These are phyloP conservation scores for Diospyros lotus DNA, from an alignment of 148 eudicot species.

Conservation along the genomic window DNA sequence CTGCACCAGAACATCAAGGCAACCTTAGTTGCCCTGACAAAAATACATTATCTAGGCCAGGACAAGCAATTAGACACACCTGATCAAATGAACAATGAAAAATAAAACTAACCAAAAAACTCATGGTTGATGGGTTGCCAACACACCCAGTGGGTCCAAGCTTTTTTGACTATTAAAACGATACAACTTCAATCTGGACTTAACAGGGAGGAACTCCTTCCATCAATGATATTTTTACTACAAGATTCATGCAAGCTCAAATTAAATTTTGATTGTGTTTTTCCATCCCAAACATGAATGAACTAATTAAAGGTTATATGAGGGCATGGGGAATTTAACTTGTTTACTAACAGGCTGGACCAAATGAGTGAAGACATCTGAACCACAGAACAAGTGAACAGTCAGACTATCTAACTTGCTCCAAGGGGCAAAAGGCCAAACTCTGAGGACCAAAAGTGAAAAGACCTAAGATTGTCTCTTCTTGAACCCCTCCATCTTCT, in stretches of 20 bases:
- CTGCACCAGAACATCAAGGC: neutral
- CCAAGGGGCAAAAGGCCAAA: neutral
- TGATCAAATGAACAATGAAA: neutral
- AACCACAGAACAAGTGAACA: neutral
- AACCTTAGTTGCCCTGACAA: neutral
- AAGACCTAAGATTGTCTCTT: too few relatives aligned
- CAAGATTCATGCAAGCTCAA: neutral
- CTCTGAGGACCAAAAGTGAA: neutral
- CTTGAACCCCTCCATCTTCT: neutral
- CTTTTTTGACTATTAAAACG: neutral
- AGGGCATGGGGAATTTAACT: neutral
- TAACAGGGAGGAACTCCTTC: neutral
- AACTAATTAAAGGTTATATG: neutral
- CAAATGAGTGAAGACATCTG: neutral
- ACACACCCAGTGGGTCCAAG: neutral
- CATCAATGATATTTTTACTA: neutral
- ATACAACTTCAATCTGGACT: neutral
- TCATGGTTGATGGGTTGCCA: neutral
- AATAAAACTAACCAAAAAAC: neutral
- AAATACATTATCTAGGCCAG: neutral
- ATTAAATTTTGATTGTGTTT: neutral
- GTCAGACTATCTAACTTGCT: neutral
- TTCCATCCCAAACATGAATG: neutral
- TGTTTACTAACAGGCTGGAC: neutral
- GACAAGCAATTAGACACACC: neutral